Evolutionary conservation across 2,329 filamentous ascomycete species (phyloP), one percentile per base, ranked within the genome.

Genomic region (Fusarium sp.): DNA sequence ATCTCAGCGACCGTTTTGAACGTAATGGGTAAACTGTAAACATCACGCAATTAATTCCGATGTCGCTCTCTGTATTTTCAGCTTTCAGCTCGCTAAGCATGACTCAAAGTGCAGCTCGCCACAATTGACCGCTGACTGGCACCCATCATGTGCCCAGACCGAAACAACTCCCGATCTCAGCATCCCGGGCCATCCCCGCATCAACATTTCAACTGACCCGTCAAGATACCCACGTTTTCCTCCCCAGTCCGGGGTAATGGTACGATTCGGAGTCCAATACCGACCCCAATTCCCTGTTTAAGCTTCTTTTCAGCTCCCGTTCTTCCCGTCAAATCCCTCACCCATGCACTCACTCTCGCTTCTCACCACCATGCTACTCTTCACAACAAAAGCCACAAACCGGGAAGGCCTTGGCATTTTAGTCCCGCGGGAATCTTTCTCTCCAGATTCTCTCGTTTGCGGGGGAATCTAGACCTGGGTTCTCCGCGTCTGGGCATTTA

Each of bases 401-500:
- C 43, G 43, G 43, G 44, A 57, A 50, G 44, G 30, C n/a, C 53
- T 57, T 57, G 53, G 53, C 43, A 50, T 50, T 34, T 1, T 16
- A n/a, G 43, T 56, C 43, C 43, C 53, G 43, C 53, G 53, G 53
- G 53, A 40, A 40, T 40, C 22, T 4, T 34, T 34, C 29, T 38
- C 22, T 29, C 53, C 53, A 56, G 43, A n/a, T 20, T 49, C 32
- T 34, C 32, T 34, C 29, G 16, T 38, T 38, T 38, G 32, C 32
- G 32, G 32, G 32, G 32, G 32, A 38, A 38, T 38, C 34, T 38
- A 32, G 24, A 10, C 43, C 34, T 56, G 43, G 43, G 43, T 56
- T 56, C 53, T 56, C 53, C 53, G 43, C 53, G 53, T 50, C 53
- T 34, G 32, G 43, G 53, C n/a, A 40, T 34, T 49, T 57, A 57